These are phyloP conservation scores for Solanum rostratum DNA, from an alignment of 257 asterid genomes.

Conservation along the genomic window DNA sequence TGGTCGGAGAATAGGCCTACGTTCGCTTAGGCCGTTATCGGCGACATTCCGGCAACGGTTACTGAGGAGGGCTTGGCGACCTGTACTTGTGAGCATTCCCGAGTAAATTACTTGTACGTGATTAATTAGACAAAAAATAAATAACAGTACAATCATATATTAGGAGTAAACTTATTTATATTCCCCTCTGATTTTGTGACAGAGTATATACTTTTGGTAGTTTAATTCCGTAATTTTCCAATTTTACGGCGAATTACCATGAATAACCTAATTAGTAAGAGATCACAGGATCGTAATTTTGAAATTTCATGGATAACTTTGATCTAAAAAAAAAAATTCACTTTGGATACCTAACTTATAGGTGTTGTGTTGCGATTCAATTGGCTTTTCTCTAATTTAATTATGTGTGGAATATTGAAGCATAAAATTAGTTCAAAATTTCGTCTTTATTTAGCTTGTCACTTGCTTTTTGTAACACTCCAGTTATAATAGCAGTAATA, in stretches of 20 bases:
- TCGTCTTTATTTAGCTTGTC: neutral
- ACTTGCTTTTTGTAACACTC: neutral
- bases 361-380: neutral
- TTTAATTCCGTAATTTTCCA: neutral
- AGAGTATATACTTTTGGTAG: neutral
- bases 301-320: neutral
- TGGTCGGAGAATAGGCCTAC: conserved; percentile 20
- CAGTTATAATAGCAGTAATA: neutral
- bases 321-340: neutral
- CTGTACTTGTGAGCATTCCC: conserved; percentile 69
- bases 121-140: neutral
- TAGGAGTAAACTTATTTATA: neutral
- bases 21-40: conserved; percentile 60
- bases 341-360: neutral
- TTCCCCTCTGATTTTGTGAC: neutral
- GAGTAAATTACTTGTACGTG: conserved; percentile 23
- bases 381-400: neutral
- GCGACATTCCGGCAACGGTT: conserved; percentile 81
- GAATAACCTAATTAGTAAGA: neutral
- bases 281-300: neutral
- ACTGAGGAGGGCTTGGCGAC: conserved; percentile 84
- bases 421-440: neutral
- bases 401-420: neutral
- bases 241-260: neutral
- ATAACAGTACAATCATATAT: neutral